Percentiles rank a stretch among this genome's conserved stretches.
Evolutionary conservation across 352 stramenopile genomes (phyloP).

Genomic region (Phytophthora quininea): DNA sequence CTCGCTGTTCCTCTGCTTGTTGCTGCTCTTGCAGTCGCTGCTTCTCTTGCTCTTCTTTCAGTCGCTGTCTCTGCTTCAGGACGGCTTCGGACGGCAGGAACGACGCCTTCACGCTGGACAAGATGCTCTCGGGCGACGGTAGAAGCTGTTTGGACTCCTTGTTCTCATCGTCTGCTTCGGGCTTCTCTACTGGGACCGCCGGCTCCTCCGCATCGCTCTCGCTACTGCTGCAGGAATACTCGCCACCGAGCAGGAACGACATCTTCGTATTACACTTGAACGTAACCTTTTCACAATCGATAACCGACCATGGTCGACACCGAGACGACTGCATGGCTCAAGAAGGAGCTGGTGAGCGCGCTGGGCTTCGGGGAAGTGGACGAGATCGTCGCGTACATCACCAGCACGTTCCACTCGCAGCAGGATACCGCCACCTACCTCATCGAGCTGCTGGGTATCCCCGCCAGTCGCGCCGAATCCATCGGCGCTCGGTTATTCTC

Average conservation of each 20-base stretch:
- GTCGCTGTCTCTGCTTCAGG: conserved; percentile 18
- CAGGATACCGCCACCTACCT: conserved; percentile 63
- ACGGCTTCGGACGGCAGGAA: conserved; percentile 41
- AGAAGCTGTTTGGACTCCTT: conserved; percentile 18
- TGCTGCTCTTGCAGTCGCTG: conserved; percentile 17
- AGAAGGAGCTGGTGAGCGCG: conserved; percentile 57
- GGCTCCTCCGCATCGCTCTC: conserved; percentile 36
- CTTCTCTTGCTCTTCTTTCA: conserved; percentile 33
- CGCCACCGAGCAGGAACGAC: conserved; percentile 59
- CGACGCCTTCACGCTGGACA: conserved; percentile 47
- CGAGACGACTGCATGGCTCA: conserved; percentile 56
- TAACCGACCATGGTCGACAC: conserved; percentile 22
- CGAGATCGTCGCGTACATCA: conserved; percentile 69
- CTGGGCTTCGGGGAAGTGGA: conserved; percentile 77
- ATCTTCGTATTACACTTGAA: conserved; percentile 16
- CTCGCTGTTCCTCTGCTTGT: conserved; percentile 9
- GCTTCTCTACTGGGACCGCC: neutral
- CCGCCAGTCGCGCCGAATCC: conserved; percentile 42
- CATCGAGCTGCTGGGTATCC: conserved; percentile 70
- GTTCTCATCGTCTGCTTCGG: neutral
- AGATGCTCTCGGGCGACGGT: conserved; percentile 49
- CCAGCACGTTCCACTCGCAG: conserved; percentile 49
- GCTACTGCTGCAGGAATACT: conserved; percentile 39
- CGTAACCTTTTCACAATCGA: no score
- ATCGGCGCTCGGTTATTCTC: conserved; percentile 61